Percentiles rank a stretch among this genome's conserved stretches.
Conservation (phyloP, 306 rosid genomes). For the Mucuna pruriens region DNA sequence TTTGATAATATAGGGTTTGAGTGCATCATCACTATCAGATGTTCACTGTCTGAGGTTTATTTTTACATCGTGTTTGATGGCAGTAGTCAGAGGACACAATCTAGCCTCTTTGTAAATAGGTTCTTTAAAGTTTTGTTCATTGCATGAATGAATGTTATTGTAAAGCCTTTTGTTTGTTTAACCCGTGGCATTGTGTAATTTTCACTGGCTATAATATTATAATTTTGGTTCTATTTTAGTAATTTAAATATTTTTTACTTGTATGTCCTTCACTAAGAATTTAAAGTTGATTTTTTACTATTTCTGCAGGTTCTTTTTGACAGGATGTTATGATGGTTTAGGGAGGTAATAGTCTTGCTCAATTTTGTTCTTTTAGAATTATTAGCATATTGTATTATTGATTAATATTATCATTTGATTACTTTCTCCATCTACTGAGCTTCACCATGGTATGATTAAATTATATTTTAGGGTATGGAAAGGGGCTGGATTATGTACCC, state of each 20-base stretch:
- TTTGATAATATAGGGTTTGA: constrained; percentile 1
- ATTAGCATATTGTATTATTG: constrained; percentile 12
- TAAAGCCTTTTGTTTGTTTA: neutral
- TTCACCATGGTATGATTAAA: constrained; percentile 4
- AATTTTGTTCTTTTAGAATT: constrained; percentile 19
- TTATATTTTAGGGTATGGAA: constrained; percentile 73
- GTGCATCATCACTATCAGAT: neutral
- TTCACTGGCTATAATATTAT: neutral
- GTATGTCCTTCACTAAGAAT: constrained; percentile 5
- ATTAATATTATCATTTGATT: constrained; percentile 18
- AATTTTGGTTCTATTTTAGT: neutral
- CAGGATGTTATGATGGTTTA: constrained; percentile 89
- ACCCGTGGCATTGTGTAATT: neutral
- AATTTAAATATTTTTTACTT: neutral
- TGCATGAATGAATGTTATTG: neutral
- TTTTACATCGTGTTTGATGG: neutral
- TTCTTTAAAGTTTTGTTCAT: constrained; percentile 5
- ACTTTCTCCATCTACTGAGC: constrained; percentile 18
- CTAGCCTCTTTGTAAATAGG: neutral
- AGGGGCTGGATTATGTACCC: constrained; percentile 75
- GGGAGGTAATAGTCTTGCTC: constrained; percentile 67
- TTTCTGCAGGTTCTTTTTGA: constrained; percentile 86
- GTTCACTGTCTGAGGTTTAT: neutral
- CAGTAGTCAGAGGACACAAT: neutral
- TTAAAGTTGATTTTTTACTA: neutral